Percentiles rank a stretch among this genome's conserved stretches.
phyloP scores from a whole-genome alignment of 2,329 filamentous ascomycete species.

The Botrytis pseudocinerea region DNA sequence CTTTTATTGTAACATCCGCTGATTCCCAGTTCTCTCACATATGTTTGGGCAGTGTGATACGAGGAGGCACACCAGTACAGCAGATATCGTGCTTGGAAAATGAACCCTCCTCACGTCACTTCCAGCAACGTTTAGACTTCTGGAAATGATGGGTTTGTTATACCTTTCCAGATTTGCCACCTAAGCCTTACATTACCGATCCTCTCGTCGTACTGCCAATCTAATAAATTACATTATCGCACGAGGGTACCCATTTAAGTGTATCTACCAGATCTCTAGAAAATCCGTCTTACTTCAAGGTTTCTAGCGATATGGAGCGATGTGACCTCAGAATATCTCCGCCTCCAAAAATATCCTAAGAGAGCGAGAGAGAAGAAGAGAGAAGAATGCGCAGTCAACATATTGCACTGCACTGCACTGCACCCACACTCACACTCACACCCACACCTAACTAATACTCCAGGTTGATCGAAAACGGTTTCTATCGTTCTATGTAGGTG shows the following conservation, averaged over 20 bases:
- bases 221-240: background rate
- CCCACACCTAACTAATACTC: background rate
- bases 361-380: background rate
- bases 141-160: constrained; percentile 2
- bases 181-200: background rate
- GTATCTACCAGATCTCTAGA: background rate
- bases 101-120: background rate
- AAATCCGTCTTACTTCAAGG: constrained; percentile 11
- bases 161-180: background rate
- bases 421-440: background rate
- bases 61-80: background rate
- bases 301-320: background rate
- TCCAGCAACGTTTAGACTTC: background rate
- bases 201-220: background rate
- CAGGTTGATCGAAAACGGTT: background rate
- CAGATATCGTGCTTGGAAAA: background rate
- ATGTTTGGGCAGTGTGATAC: constrained; percentile 1
- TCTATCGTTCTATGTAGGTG: constrained; percentile 5
- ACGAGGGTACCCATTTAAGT: background rate
- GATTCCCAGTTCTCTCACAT: background rate
- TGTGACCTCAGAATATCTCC: constrained; percentile 19
- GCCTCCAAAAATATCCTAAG: constrained; percentile 17
- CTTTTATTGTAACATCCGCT: background rate
- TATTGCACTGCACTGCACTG: background rate
- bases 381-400: constrained; percentile 6